Evolutionary conservation across 305 asterid species (phyloP).

Genomic region (Lippia alba): DNA sequence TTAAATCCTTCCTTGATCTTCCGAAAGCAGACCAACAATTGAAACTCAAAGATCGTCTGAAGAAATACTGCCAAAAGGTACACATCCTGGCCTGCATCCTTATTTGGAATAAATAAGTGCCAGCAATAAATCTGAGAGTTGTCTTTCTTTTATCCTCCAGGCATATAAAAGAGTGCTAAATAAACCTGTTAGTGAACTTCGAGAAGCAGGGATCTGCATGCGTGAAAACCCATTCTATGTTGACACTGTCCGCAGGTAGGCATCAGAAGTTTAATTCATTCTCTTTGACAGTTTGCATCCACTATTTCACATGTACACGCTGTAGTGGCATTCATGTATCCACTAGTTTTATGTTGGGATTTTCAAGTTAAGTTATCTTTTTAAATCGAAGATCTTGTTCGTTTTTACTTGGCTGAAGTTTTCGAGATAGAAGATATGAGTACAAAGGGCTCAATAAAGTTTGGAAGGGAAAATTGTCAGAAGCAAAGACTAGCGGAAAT

Average conservation of each 20-base stretch:
- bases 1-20: constrained; percentile 84
- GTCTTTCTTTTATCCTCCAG: constrained; percentile 46
- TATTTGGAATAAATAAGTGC: constrained; percentile 26
- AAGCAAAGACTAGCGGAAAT: constrained; percentile 95
- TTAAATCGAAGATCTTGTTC: constrained; percentile 9
- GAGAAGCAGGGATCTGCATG: constrained; percentile 99
- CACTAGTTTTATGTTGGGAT: constrained; percentile 21
- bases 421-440: constrained; percentile 98
- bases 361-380: constrained; percentile 31
- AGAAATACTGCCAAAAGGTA: constrained; percentile 99
- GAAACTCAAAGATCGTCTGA: constrained; percentile 91
- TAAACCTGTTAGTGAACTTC: constrained; percentile 94
- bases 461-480: constrained; percentile 96
- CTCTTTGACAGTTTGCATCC: constrained; percentile 23
- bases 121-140: constrained; percentile 26
- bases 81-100: constrained; percentile 31
- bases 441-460: constrained; percentile 96
- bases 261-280: constrained; percentile 32
- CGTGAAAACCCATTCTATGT: constrained; percentile 98
- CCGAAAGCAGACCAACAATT: constrained; percentile 92
- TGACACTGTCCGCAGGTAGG: constrained; percentile 97
- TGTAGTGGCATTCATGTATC: constrained; percentile 26
- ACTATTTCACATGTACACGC: constrained; percentile 15
- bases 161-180: constrained; percentile 94
- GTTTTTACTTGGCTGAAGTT: constrained; percentile 53